phyloP scores from a whole-genome alignment of 2,329 filamentous ascomycete genomes.

The Chaetomium strumarium region DNA sequence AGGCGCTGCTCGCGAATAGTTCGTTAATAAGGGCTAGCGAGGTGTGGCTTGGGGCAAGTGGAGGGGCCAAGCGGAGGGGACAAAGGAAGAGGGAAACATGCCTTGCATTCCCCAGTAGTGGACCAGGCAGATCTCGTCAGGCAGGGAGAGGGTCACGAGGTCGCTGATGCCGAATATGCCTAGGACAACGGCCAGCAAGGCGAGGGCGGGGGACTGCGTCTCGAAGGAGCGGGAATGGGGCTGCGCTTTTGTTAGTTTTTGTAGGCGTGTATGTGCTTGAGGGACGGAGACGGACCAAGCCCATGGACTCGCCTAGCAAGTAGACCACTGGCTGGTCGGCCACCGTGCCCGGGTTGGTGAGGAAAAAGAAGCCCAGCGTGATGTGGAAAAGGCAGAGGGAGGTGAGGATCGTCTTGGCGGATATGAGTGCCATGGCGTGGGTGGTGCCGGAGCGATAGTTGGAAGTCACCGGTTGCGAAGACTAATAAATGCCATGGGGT shows the following conservation, averaged over 20 bases:
- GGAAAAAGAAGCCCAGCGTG: constrained; percentile 76
- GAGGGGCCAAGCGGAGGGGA: too few species aligned
- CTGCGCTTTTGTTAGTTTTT: constrained; percentile 26
- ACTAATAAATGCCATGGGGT: background rate
- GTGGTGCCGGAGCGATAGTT: background rate
- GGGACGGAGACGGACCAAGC: constrained; percentile 52
- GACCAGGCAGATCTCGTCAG: constrained; percentile 58
- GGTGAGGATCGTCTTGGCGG: constrained; percentile 73
- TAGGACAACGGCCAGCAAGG: constrained; percentile 65
- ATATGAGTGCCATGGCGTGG: constrained; percentile 68
- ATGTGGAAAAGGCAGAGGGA: constrained; percentile 79
- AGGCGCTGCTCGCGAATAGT: constrained; percentile 40
- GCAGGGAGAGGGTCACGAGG: constrained; percentile 59
- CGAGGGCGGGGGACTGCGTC: constrained; percentile 61
- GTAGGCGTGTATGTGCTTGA: background rate
- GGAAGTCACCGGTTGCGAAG: background rate
- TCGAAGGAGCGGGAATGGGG: constrained; percentile 63
- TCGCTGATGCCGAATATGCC: constrained; percentile 56
- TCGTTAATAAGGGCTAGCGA: constrained; percentile 25
- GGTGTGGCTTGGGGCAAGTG: constrained; percentile 11
- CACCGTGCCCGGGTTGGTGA: constrained; percentile 64
- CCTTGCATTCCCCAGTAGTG: constrained; percentile 64
- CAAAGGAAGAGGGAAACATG: constrained; percentile 47
- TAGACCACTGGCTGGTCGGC: constrained; percentile 76
- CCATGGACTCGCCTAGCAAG: constrained; percentile 76